Evolutionary conservation across 495 filamentous ascomycete species (phyloP).

Genomic region (Letharia columbiana): DNA sequence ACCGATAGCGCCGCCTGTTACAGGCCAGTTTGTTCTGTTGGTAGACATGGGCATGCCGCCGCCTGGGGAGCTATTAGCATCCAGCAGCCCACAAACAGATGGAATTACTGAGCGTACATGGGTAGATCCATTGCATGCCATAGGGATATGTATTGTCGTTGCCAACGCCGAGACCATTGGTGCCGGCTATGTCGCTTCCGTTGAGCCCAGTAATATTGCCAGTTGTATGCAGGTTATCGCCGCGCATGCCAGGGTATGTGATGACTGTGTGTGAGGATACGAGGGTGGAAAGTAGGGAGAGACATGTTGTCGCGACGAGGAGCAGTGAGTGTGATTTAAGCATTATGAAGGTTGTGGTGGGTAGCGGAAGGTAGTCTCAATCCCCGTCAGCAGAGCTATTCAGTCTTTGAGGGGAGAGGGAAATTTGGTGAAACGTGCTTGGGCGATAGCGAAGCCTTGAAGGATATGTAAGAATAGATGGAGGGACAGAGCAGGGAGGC

Average conservation of each 20-base stretch:
- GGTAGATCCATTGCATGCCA: slow-evolving; percentile 98
- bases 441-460: slow-evolving; percentile 14
- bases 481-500: slow-evolving; percentile 3
- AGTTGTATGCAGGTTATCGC: slow-evolving; percentile 82
- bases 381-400: neutral
- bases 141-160: slow-evolving; percentile 56
- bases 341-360: slow-evolving; percentile 6
- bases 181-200: slow-evolving; percentile 38
- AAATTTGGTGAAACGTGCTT: slow-evolving; percentile 8
- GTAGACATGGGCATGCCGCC: slow-evolving; percentile 70
- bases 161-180: slow-evolving; percentile 41
- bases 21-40: slow-evolving; percentile 90
- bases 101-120: slow-evolving; percentile 56
- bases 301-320: slow-evolving; percentile 18
- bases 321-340: slow-evolving; percentile 11
- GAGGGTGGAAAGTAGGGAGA: slow-evolving; percentile 43
- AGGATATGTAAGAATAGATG: slow-evolving; percentile 20
- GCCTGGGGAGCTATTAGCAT: slow-evolving; percentile 43
- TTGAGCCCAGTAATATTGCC: slow-evolving; percentile 41
- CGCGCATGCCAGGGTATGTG: slow-evolving; percentile 89
- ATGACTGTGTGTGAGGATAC: slow-evolving; percentile 77
- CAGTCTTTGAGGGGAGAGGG: neutral
- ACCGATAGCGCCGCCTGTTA: slow-evolving; percentile 73
- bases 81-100: neutral
- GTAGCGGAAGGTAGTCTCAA: neutral